Conservation (phyloP, 148 eudicot genomes). For the Arbutus unedo region DNA sequence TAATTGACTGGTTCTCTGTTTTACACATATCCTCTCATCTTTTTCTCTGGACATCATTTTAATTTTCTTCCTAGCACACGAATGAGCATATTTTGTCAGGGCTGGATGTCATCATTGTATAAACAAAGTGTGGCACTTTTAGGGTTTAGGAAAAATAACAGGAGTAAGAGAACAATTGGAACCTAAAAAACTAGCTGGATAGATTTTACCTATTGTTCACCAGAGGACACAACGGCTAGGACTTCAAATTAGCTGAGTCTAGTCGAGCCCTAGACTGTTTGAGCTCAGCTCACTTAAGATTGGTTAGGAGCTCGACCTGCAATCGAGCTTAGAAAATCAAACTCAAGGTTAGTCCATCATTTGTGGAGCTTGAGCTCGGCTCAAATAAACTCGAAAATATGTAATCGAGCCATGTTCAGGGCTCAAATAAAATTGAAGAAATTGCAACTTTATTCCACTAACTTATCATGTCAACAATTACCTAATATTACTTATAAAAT, state of each 20-base stretch:
- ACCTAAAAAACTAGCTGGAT: neutral
- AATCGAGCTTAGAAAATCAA: neutral
- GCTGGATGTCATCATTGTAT: neutral
- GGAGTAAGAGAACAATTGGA: neutral
- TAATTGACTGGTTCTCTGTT: neutral
- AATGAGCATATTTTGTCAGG: neutral
- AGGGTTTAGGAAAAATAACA: neutral
- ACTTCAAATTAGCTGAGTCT: neutral
- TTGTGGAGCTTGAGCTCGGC: neutral
- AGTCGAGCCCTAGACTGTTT: neutral
- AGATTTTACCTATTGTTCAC: neutral
- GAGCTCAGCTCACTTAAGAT: neutral
- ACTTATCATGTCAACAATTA: neutral
- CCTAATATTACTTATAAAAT: neutral
- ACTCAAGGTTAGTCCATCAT: neutral
- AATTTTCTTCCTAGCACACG: neutral
- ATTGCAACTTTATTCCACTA: neutral
- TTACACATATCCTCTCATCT: neutral
- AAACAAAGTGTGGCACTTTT: neutral
- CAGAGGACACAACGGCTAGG: neutral
- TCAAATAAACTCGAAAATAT: neutral
- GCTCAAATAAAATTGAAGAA: neutral
- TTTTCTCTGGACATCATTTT: neutral
- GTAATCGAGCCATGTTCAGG: neutral
- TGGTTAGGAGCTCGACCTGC: neutral